Percentiles rank a stretch among this genome's conserved stretches.
phyloP scores from a whole-genome alignment of 2,329 filamentous ascomycete genomes.

The Verticillium isaacii region DNA sequence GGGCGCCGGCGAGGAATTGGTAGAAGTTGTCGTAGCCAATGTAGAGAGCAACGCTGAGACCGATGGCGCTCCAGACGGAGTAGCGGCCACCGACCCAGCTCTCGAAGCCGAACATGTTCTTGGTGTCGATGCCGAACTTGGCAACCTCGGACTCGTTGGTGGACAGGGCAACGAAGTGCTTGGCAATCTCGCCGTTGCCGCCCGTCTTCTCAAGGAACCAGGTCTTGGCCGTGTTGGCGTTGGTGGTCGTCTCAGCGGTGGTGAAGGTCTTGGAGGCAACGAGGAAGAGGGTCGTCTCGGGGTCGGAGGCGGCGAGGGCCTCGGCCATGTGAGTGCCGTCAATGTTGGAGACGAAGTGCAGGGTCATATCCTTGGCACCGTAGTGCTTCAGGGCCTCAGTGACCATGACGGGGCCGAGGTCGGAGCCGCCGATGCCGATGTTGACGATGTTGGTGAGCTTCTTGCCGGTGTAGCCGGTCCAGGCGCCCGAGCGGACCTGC shows the following conservation, averaged over 20 bases:
- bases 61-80: constrained; percentile 98
- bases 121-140: constrained; percentile 97
- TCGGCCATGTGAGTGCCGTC: constrained; percentile 97
- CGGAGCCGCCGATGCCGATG: constrained; percentile 95
- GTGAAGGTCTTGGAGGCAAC: constrained; percentile 99
- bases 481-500: constrained; percentile 87
- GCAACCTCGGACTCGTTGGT: constrained; percentile 94
- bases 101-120: constrained; percentile 99
- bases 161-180: constrained; percentile 97
- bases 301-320: constrained; percentile 81
- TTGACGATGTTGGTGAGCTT: constrained; percentile 96
- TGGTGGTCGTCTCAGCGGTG: constrained; percentile 93
- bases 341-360: constrained; percentile 99
- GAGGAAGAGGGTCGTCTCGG: constrained; percentile 98
- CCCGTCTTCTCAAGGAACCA: constrained; percentile 88
- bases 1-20: constrained; percentile 88
- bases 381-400: constrained; percentile 97
- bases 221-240: constrained; percentile 92
- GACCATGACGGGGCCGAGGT: constrained; percentile 98
- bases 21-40: constrained; percentile 98
- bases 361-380: constrained; percentile 75
- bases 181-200: constrained; percentile 82
- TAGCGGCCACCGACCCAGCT: constrained; percentile 98
- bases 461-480: constrained; percentile 98
- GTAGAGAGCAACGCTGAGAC: constrained; percentile 88